Conservation (phyloP, 768 basidiomycete species). For the Pleurotus pulmonarius region DNA sequence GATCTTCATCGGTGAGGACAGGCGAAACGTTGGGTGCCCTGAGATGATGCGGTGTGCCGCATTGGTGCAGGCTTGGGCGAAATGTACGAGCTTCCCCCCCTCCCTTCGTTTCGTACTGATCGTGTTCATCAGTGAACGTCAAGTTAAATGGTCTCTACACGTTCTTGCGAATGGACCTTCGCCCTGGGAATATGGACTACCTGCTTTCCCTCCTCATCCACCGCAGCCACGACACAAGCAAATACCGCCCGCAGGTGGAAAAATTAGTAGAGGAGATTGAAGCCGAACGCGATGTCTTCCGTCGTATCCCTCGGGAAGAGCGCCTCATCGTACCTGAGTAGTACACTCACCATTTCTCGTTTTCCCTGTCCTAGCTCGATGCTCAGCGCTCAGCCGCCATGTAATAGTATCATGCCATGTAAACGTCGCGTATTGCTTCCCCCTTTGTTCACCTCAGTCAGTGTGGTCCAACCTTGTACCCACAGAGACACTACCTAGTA, state of each 20-base stretch:
- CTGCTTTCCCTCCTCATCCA: background rate
- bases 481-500: too few species aligned
- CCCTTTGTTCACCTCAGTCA: too few species aligned
- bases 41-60: background rate
- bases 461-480: too few species aligned
- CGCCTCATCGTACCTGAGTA: background rate
- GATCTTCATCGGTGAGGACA: background rate
- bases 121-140: background rate
- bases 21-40: background rate
- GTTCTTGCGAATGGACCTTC: background rate
- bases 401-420: too few species aligned
- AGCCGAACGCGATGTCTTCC: too few species aligned
- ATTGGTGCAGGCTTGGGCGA: background rate
- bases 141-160: background rate
- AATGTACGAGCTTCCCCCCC: background rate
- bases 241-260: background rate
- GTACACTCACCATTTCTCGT: background rate
- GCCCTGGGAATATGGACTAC: background rate
- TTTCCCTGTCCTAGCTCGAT: background rate
- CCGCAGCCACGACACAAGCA: background rate
- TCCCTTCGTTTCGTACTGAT: background rate
- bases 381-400: background rate
- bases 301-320: too few species aligned
- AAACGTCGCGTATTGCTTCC: too few species aligned
- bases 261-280: background rate